Conservation (phyloP, 2,329 filamentous ascomycete species). For the Atkinsonella hypoxylon region DNA sequence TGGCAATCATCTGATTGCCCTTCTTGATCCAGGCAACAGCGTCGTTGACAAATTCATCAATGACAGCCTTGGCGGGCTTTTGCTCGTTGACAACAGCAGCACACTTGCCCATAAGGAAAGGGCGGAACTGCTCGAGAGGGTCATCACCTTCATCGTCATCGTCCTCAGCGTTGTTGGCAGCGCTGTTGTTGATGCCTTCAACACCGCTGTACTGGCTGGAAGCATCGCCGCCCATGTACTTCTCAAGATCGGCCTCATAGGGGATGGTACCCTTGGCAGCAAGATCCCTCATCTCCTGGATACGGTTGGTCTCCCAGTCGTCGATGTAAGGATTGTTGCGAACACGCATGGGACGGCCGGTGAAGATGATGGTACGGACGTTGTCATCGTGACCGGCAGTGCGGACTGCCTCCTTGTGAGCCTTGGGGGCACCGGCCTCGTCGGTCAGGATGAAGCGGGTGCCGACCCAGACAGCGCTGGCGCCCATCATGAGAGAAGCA, state of each 20-base stretch:
- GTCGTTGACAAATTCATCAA: slow-evolving; percentile 86
- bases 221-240: slow-evolving; percentile 52
- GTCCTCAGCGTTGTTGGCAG: slow-evolving; percentile 52
- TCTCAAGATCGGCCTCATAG: slow-evolving; percentile 89
- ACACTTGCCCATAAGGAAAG: slow-evolving; percentile 93
- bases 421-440: slow-evolving; percentile 85
- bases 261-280: slow-evolving; percentile 83
- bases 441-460: slow-evolving; percentile 90
- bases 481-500: slow-evolving; percentile 84
- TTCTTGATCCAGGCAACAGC: slow-evolving; percentile 59
- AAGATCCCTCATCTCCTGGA: slow-evolving; percentile 82
- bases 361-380: slow-evolving; percentile 96
- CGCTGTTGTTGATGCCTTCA: slow-evolving; percentile 50
- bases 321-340: slow-evolving; percentile 87
- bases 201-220: slow-evolving; percentile 45
- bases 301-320: slow-evolving; percentile 92
- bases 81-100: slow-evolving; percentile 87
- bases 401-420: slow-evolving; percentile 89
- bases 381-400: slow-evolving; percentile 93
- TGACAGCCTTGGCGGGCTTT: slow-evolving; percentile 80
- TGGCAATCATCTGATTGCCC: slow-evolving; percentile 57
- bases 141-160: slow-evolving; percentile 69
- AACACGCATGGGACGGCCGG: slow-evolving; percentile 85
- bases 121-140: slow-evolving; percentile 79
- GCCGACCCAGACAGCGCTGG: slow-evolving; percentile 88